phyloP scores from a whole-genome alignment of 140 eudicot genomes.

The Bidens hawaiensis region DNA sequence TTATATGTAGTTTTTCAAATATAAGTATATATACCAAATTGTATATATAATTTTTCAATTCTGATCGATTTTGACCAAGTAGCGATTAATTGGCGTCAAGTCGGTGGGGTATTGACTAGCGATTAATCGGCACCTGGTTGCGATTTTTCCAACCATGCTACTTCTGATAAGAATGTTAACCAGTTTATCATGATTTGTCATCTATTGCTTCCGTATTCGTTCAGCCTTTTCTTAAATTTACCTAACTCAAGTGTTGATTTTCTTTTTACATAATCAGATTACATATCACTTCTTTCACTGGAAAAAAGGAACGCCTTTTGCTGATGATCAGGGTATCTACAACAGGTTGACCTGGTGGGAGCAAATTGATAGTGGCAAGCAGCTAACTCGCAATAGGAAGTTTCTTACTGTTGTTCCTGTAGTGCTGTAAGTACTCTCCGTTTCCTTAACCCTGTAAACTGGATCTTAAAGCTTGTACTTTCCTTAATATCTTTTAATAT shows the following conservation, averaged over 20 bases:
- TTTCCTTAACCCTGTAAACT: neutral
- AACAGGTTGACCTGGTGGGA: constrained; percentile 93
- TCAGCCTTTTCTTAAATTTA: neutral
- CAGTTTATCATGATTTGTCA: neutral
- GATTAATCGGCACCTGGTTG: no score
- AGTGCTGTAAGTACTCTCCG: constrained; percentile 66
- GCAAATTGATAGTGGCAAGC: constrained; percentile 84
- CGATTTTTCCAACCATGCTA: no score
- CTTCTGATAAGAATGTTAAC: neutral
- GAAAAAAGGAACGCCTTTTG: constrained; percentile 95
- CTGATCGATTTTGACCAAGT: no score
- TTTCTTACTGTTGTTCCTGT: constrained; percentile 87
- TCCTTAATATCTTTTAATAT: neutral
- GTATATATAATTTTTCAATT: no score
- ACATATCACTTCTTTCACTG: constrained; percentile 94
- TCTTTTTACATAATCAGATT: constrained; percentile 33
- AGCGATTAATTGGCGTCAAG: no score
- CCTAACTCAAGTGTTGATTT: constrained; percentile 4
- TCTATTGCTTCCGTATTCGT: constrained; percentile 4
- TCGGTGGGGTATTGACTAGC: no score
- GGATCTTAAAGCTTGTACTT: neutral
- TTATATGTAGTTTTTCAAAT: no score
- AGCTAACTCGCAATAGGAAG: constrained; percentile 87
- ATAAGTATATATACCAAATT: no score
- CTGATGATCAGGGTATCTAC: constrained; percentile 97